Evolutionary conservation across 1,139 yeast species (phyloP).

Genomic region (Magnusiomyces paraingens): DNA sequence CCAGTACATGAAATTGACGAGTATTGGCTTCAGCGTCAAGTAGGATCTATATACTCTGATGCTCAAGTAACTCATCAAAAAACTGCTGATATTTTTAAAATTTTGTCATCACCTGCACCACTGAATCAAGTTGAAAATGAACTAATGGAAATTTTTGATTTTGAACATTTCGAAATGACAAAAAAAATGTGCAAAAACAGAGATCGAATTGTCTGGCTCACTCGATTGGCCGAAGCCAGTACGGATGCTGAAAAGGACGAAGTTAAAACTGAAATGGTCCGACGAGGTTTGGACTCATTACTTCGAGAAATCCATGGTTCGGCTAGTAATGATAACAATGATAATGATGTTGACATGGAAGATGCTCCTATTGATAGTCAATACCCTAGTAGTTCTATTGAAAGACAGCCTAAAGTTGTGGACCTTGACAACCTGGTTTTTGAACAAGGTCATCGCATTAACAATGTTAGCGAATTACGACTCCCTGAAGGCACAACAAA

Average conservation of each 20-base stretch:
- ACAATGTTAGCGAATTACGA: slow-evolving; percentile 59
- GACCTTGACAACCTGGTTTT: slow-evolving; percentile 60
- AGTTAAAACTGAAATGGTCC: slow-evolving; percentile 32
- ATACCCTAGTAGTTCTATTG: slow-evolving; percentile 16
- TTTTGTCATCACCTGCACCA: slow-evolving; percentile 35
- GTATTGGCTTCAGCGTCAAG: slow-evolving; percentile 44
- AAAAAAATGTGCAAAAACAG: slow-evolving; percentile 48
- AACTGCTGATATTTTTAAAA: slow-evolving; percentile 29
- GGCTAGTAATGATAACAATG: slow-evolving; percentile 17
- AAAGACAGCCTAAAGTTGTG: slow-evolving; percentile 47
- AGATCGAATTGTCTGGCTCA: slow-evolving; percentile 49
- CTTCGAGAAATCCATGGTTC: slow-evolving; percentile 28
- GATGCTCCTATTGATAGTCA: slow-evolving; percentile 23
- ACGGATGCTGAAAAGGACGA: slow-evolving; percentile 33
- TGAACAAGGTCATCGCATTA: slow-evolving; percentile 64
- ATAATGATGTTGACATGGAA: slow-evolving; percentile 21
- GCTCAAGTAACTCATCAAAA: slow-evolving; percentile 34
- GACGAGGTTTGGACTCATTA: slow-evolving; percentile 32
- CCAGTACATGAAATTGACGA: slow-evolving; percentile 42
- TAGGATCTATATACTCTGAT: slow-evolving; percentile 37
- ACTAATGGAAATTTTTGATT: slow-evolving; percentile 46
- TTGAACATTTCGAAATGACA: slow-evolving; percentile 46
- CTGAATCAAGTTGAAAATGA: slow-evolving; percentile 46
- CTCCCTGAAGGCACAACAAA: slow-evolving; percentile 83
- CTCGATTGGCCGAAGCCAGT: slow-evolving; percentile 39